Evolutionary conservation across 257 asterid genomes (phyloP), one percentile per base, ranked within the genome.

Genomic region (Penstemon newberryi): DNA sequence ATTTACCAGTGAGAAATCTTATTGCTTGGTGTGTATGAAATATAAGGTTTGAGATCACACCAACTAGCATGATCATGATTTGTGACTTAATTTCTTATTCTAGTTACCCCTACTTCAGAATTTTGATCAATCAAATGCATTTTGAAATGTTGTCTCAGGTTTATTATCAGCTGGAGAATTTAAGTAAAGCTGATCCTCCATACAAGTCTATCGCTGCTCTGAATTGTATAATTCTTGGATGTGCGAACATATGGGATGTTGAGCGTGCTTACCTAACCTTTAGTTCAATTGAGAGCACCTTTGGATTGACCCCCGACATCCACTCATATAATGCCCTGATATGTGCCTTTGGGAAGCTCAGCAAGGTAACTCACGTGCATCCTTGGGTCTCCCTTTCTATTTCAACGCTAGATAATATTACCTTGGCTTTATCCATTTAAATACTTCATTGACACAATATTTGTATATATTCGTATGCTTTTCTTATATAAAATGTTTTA

Each of bases 241-340:
- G 99, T 79, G 97, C 96, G 67, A 89, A 91, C 78, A 84, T 84
- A 72, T 89, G 97, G 96, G 99, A 94, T 73, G 86, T 87, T 59
- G 97, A 94, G 67, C 99, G 97, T 65, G 96, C 97, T 53, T 94
- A 89, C 83, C 96, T 83, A 83, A 91, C 97, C 18, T 91, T 94
- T 80, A 66, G 52, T 60, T 88, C 96, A 62, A 87, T 94, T 56
- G 88, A 79, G 38, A 12, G 85, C 62, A 65, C 80, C 61, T 91
- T 94, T 73, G 96, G 91, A 50, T 80, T 94, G 77, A 84, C 78
- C 18, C 93, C 97, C 7, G 71, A 94, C 71, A 67, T 94, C 72
- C 95, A 91, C 75, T 94, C 99, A 15, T 91, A 91, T 86, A 91
- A 94, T 70, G 84, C 90, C 60, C 79, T 94, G 63, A 87, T 94